These are phyloP conservation scores for Pythium utonaiense DNA, from an alignment of 352 stramenopile genomes.

Conservation along the genomic window DNA sequence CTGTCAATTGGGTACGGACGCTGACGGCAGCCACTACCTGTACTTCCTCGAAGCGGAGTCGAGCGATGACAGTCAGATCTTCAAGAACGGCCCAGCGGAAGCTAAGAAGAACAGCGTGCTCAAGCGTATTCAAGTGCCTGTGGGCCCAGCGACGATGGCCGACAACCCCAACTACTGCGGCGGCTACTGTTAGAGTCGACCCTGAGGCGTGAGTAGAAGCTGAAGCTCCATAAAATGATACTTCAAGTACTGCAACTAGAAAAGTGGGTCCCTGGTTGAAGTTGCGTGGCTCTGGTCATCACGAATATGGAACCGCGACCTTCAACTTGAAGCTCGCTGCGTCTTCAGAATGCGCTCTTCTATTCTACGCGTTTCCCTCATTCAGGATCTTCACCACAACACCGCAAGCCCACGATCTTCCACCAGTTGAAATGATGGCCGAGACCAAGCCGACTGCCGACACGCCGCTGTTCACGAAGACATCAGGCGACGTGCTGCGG, in stretches of 20 bases:
- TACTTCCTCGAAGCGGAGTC: conserved; percentile 56
- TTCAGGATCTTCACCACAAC: neutral
- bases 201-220: no score
- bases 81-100: conserved; percentile 30
- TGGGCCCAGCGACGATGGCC: conserved; percentile 34
- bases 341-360: no score
- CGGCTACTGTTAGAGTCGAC: neutral
- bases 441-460: neutral
- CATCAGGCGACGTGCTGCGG: conserved; percentile 13
- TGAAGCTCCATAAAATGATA: no score
- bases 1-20: conserved; percentile 57
- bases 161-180: conserved; percentile 1
- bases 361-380: no score
- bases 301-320: neutral
- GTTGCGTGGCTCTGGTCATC: neutral
- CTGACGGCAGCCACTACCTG: conserved; percentile 41
- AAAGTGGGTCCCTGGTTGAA: neutral
- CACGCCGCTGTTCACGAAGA: conserved; percentile 22
- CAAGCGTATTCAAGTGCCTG: conserved; percentile 42
- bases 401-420: neutral
- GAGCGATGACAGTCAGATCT: conserved; percentile 37
- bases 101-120: conserved; percentile 40
- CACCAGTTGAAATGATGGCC: neutral
- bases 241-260: no score
- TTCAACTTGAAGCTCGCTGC: no score